Evolutionary conservation across 2,329 filamentous ascomycete species (phyloP).

Genomic region (Epichloe brachyelytri): DNA sequence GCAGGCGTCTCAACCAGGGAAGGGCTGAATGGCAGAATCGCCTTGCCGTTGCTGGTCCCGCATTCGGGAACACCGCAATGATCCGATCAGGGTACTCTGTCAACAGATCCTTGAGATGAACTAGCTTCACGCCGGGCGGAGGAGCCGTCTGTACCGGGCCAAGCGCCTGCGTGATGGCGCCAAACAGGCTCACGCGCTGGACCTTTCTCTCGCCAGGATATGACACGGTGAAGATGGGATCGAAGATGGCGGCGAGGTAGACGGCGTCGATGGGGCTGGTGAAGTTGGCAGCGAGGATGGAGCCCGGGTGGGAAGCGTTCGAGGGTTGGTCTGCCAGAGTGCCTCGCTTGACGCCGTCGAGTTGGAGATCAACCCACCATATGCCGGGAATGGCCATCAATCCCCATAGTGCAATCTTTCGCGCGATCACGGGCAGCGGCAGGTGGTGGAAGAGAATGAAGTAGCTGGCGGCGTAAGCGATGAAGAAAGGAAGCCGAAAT

Average conservation of each 20-base stretch:
- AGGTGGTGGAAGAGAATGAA: constrained; percentile 76
- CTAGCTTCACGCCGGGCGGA: constrained; percentile 34
- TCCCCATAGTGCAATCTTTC: constrained; percentile 79
- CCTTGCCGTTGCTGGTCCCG: constrained; percentile 86
- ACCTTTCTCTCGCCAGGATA: constrained; percentile 66
- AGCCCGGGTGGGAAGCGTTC: constrained; percentile 59
- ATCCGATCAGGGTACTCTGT: constrained; percentile 57
- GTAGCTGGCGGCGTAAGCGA: constrained; percentile 55
- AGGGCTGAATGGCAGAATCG: constrained; percentile 72
- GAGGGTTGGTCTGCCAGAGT: constrained; percentile 63
- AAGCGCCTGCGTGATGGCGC: constrained; percentile 64
- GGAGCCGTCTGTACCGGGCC: constrained; percentile 39
- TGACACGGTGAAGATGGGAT: constrained; percentile 82
- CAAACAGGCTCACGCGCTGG: constrained; percentile 60
- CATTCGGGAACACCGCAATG: constrained; percentile 83
- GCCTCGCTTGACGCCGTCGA: constrained; percentile 91
- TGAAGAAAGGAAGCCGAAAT: constrained; percentile 66
- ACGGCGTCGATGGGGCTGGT: constrained; percentile 87
- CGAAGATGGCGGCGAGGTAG: constrained; percentile 91
- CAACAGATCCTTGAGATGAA: constrained; percentile 51
- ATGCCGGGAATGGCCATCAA: constrained; percentile 82
- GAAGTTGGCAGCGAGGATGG: constrained; percentile 79
- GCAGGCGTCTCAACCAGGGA: constrained; percentile 56
- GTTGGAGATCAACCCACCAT: constrained; percentile 98
- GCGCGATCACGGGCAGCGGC: constrained; percentile 47